These are phyloP conservation scores for Calocera viscosa DNA, from an alignment of 768 basidiomycete species.

Conservation along the genomic window DNA sequence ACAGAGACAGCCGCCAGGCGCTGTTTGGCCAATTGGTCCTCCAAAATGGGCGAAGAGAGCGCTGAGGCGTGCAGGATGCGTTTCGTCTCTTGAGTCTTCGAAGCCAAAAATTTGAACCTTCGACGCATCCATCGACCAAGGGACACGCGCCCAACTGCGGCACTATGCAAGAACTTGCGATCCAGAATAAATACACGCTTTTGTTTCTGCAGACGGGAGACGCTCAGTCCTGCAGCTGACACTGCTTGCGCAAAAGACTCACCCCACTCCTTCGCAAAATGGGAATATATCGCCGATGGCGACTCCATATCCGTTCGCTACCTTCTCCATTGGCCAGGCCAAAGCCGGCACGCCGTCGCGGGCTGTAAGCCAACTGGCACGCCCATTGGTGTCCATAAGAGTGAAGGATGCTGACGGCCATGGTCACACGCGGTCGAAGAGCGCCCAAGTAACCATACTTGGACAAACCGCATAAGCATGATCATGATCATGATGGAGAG, in stretches of 20 bases:
- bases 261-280: constrained; percentile 11
- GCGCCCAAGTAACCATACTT: not conserved
- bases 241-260: not conserved
- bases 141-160: not conserved
- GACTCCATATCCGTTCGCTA: constrained; percentile 15
- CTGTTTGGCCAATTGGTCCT: not conserved
- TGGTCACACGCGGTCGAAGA: not conserved
- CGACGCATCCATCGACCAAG: not conserved
- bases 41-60: not conserved
- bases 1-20: not conserved
- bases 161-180: constrained; percentile 1
- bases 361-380: constrained; percentile 11
- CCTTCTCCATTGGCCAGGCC: constrained; percentile 13
- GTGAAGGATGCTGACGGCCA: constrained; percentile 8
- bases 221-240: not conserved
- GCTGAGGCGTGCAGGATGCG: not conserved
- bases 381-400: constrained; percentile 13
- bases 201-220: not conserved
- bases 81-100: not conserved
- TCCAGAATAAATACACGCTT: constrained; percentile 3
- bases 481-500: not conserved
- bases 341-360: not conserved
- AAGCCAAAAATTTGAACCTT: not conserved
- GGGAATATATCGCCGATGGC: not conserved
- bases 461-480: not conserved